Conservation (phyloP, 2,329 filamentous ascomycete species). For the Beauveria brongniartii region DNA sequence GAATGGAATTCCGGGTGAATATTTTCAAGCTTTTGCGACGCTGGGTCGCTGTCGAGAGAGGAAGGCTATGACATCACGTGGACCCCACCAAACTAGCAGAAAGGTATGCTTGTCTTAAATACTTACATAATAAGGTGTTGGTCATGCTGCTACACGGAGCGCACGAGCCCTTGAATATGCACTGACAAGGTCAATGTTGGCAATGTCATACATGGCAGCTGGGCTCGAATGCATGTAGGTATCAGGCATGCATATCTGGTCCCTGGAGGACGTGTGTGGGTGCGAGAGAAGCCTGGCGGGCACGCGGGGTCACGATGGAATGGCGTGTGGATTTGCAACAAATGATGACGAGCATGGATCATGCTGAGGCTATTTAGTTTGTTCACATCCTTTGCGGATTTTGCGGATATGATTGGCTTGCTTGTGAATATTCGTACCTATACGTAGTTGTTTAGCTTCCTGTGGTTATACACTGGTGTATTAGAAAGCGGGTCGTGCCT, state of each 20-base stretch:
- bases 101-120: neutral
- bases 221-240: neutral
- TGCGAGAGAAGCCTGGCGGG: neutral
- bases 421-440: too few species aligned
- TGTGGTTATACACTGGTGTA: neutral
- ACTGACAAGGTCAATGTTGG: neutral
- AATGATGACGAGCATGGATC: too few species aligned
- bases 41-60: too few species aligned
- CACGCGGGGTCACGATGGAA: neutral
- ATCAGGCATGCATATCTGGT: neutral
- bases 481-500: conserved; percentile 11
- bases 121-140: neutral
- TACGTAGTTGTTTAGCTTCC: neutral
- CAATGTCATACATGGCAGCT: neutral
- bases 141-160: neutral
- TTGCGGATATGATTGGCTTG: too few species aligned
- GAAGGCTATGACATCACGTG: too few species aligned
- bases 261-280: neutral
- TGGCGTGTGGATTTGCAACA: neutral
- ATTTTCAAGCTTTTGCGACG: too few species aligned
- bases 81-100: neutral
- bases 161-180: neutral
- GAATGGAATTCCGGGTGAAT: too few species aligned
- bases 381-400: neutral
- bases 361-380: too few species aligned